Evolutionary conservation across 1,284 basidiomycete genomes (phyloP), one percentile per base, ranked within the genome.

Genomic region (Marasmius sp.): DNA sequence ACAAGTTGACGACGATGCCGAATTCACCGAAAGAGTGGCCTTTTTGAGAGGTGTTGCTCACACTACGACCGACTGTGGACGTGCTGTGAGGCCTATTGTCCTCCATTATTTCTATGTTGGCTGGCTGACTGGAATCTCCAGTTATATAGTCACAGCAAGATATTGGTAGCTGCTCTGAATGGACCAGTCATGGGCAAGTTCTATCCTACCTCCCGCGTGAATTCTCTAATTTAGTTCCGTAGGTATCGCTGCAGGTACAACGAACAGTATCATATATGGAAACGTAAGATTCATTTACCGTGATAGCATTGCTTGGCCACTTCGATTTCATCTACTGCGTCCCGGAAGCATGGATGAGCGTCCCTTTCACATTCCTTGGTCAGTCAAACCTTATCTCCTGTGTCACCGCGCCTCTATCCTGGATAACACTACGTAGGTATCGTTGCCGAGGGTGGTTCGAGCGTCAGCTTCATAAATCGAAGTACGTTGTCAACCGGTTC

Each of bases 261-360:
- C 50, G 4, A 3, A 1, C 1, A 20, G n/a, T 55, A n/a, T 41
- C 11, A 9, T 18, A 10, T 36, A 12, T 41, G 34, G 14, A 9
- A 12, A 3, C 33, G 20, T 18, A 10, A 57, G 39, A 45, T 47
- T 48, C 59, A 36, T 33, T 9, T 14, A 48, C 22, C 2, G 59
- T 38, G 52, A 3, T 66, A 89, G 88, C 88, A 1, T 84, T 89
- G 66, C 74, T 91, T 27, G 88, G 88, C 1, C 82, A 89, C 63
- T 89, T 89, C 66, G 88, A 91, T 68, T 89, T 91, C 68, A 87
- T 91, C 33, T 91, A 89, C 64, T 79, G 82, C n/a, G 71, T 89
- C 63, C 85, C 86, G 1, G 76, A 80, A 60, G 80, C 75, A 1
- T 91, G 86, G 85, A 70, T 91, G 11, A 82, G 83, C 34, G 77